Conservation (phyloP, 1,284 basidiomycete genomes). For the Heterobasidion irregulare region DNA sequence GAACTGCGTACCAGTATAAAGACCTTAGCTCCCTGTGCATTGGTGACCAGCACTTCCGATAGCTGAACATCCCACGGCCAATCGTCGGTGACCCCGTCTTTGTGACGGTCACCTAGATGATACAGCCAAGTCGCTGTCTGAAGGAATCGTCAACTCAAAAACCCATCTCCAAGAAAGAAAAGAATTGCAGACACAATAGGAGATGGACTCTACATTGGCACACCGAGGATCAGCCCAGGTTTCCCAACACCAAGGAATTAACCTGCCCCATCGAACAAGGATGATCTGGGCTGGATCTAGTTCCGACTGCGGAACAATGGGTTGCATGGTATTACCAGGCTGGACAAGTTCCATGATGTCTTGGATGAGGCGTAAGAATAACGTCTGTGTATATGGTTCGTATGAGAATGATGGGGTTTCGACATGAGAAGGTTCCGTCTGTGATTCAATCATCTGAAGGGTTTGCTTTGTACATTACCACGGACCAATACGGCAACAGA, state of each 20-base stretch:
- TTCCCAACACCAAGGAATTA: constrained; percentile 56
- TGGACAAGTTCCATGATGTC: constrained; percentile 24
- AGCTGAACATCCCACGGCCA: constrained; percentile 6
- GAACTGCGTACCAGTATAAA: constrained; percentile 7
- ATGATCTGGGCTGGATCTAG: constrained; percentile 38
- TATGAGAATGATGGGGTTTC: constrained; percentile 14
- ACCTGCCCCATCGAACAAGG: constrained; percentile 42
- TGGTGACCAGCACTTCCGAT: constrained; percentile 1
- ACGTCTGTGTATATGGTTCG: constrained; percentile 38
- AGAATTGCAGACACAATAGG: constrained; percentile 35
- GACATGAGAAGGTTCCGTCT: constrained; percentile 5
- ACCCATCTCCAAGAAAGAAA: neutral
- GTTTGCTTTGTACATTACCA: no score
- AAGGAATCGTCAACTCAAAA: neutral
- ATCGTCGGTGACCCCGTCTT: neutral
- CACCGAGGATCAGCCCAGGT: constrained; percentile 47
- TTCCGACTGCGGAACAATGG: constrained; percentile 16
- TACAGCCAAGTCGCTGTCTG: constrained; percentile 49
- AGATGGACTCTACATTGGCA: constrained; percentile 38
- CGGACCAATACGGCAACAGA: constrained; percentile 11
- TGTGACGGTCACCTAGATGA: constrained; percentile 13
- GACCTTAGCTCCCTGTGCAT: constrained; percentile 1
- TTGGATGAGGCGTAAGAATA: constrained; percentile 37
- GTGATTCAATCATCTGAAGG: constrained; percentile 13
- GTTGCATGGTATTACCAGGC: constrained; percentile 8